Evolutionary conservation across 2,329 filamentous ascomycete genomes (phyloP), one percentile per base, ranked within the genome.

Genomic region (Hymenotorrendiella dingleyae): DNA sequence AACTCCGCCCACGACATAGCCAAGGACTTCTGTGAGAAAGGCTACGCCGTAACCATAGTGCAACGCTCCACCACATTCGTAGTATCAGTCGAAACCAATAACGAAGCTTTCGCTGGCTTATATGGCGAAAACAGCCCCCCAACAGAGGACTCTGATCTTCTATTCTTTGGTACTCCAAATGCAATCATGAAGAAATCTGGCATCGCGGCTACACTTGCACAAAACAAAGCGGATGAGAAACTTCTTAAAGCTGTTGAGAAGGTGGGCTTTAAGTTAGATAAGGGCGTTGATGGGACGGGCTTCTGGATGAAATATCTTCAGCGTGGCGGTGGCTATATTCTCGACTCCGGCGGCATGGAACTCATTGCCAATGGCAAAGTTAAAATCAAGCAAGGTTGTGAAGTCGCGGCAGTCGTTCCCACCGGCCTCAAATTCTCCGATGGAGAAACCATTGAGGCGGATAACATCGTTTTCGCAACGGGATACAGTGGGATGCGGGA

Each of bases 1-100:
- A 86, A 84, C 60, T 83, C 78, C 0, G 78, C 70, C 5, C 79
- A 84, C 52, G 82, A 86, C 49, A 85, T 85, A 42, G 75, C 78
- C 0, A 80, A 84, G 43, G 78, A 85, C 48, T 84, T 73, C 53
- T 70, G 74, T 26, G 80, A 84, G 52, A 76, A 78, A 37, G 83
- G 82, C 0, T 80, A 80, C 48, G 67, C 76, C 3, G 74, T 85
- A 1, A 86, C 82, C 0, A 80, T 87, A 60, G 71, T 87, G 0
- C 84, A 87, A 61, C 73, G 83, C 3, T 78, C 74, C 1, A 75
- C 72, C 6, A 86, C 84, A 0, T 76, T 73, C 41, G 79, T 87
- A 3, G 67, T 84, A 0, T 74, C 77, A 0, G 77, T 74, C 6
- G 61, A 70, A 10, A 60, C 67, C 0, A 63, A 68, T 23, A 59